A percentile compares a stretch with the other conserved stretches of the same genome.
These are phyloP conservation scores for Cladosporium velox DNA, from an alignment of 2,329 filamentous ascomycete species.

Conservation along the genomic window DNA sequence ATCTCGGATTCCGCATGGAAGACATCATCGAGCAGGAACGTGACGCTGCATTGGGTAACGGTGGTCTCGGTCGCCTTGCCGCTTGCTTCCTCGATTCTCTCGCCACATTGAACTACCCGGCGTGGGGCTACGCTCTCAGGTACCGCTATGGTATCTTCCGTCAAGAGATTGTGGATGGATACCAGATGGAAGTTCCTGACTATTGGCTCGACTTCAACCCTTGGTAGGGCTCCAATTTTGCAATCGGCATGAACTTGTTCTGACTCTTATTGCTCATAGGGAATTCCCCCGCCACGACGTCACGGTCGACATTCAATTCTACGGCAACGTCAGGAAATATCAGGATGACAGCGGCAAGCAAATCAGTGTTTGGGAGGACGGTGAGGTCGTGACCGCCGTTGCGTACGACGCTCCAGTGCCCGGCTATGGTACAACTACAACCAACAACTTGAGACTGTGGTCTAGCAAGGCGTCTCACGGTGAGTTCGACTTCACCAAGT, in stretches of 20 bases:
- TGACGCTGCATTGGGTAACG: slow-evolving; percentile 93
- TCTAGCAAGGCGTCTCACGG: slow-evolving; percentile 95
- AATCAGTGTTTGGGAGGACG: slow-evolving; percentile 80
- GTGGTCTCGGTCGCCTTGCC: slow-evolving; percentile 88
- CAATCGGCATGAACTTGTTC: not conserved
- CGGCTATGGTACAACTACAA: slow-evolving; percentile 84
- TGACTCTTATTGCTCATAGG: not conserved
- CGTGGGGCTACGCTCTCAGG: slow-evolving; percentile 94
- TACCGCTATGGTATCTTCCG: slow-evolving; percentile 98
- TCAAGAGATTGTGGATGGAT: slow-evolving; percentile 97
- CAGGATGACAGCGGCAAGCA: slow-evolving; percentile 72
- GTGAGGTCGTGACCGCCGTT: slow-evolving; percentile 87
- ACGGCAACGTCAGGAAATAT: slow-evolving; percentile 76
- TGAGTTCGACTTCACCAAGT: slow-evolving; percentile 99
- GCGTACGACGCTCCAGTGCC: slow-evolving; percentile 89
- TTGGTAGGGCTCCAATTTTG: too few relatives aligned
- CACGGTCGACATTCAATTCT: slow-evolving; percentile 96
- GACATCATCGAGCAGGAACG: slow-evolving; percentile 94
- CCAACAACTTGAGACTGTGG: slow-evolving; percentile 96
- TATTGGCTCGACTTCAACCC: slow-evolving; percentile 99
- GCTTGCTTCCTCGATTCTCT: slow-evolving; percentile 97
- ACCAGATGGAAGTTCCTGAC: slow-evolving; percentile 96
- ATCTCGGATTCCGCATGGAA: slow-evolving; percentile 95
- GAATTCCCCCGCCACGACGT: slow-evolving; percentile 96
- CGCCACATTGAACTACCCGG: slow-evolving; percentile 90